Conservation (phyloP, 768 basidiomycete species). For the Mycena polygramma region DNA sequence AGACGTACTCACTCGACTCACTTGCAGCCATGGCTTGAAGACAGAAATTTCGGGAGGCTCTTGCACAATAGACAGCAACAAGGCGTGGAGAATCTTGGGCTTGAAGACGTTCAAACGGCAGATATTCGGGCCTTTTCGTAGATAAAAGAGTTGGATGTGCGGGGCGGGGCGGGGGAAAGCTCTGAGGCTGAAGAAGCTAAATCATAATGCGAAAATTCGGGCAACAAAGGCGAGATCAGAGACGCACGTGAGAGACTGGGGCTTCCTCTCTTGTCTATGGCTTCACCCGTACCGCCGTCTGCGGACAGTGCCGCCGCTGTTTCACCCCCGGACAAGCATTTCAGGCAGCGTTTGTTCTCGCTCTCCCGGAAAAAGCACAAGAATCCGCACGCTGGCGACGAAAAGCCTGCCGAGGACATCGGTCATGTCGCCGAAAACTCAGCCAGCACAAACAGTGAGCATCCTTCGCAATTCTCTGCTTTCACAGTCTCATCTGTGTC, state of each 20-base stretch:
- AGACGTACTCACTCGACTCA: background rate
- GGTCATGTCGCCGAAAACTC: slow-evolving; percentile 42
- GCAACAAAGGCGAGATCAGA: no score
- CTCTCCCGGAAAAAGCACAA: slow-evolving; percentile 39
- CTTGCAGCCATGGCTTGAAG: slow-evolving; percentile 29
- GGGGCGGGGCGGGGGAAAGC: no score
- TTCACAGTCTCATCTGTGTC: slow-evolving; percentile 20
- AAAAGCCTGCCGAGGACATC: slow-evolving; percentile 33
- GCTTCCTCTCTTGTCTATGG: slow-evolving; percentile 6
- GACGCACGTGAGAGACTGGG: no score
- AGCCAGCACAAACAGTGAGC: slow-evolving; percentile 46
- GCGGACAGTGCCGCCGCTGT: slow-evolving; percentile 19
- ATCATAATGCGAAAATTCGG: no score
- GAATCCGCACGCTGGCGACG: slow-evolving; percentile 32
- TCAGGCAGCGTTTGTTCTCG: slow-evolving; percentile 38
- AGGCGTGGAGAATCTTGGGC: background rate
- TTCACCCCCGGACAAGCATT: slow-evolving; percentile 21
- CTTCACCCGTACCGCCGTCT: slow-evolving; percentile 21
- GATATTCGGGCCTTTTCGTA: background rate
- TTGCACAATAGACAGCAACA: slow-evolving; percentile 1
- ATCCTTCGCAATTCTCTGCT: slow-evolving; percentile 10
- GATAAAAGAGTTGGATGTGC: background rate
- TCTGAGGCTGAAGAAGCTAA: no score
- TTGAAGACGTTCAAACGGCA: no score
- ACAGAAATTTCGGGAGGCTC: slow-evolving; percentile 5